Conservation (phyloP, 305 asterid species). For the Plantago lanceolata region DNA sequence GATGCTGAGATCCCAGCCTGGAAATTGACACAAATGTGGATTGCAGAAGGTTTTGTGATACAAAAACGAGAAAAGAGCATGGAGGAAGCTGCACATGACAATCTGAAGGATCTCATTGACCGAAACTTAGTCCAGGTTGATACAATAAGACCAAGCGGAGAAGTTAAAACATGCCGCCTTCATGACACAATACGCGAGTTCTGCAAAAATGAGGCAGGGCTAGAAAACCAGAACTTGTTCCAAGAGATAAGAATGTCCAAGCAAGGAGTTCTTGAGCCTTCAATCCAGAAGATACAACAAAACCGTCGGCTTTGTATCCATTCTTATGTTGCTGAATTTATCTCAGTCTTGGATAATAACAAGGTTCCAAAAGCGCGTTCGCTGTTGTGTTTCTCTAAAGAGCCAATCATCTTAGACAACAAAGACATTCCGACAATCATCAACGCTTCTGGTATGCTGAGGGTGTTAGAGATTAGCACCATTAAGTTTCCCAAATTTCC, state of each 20-base stretch:
- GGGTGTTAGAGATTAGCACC: not conserved
- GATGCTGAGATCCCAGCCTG: not conserved
- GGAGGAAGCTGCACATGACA: conserved; percentile 29
- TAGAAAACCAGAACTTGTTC: not conserved
- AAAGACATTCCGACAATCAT: not conserved
- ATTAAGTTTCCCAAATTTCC: not conserved
- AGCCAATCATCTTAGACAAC: not conserved
- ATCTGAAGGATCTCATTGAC: conserved; percentile 27
- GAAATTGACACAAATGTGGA: not conserved
- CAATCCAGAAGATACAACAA: not conserved
- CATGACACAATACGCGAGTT: not conserved
- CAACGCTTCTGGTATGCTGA: not conserved
- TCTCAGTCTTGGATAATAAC: not conserved
- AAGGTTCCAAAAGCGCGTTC: not conserved
- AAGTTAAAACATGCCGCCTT: conserved; percentile 7
- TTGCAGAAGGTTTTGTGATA: not conserved
- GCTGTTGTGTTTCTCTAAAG: not conserved
- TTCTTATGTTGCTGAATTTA: not conserved
- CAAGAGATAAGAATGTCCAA: not conserved
- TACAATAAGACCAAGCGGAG: not conserved
- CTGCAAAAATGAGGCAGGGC: not conserved
- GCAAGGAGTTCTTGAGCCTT: not conserved
- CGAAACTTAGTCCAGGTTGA: conserved; percentile 27
- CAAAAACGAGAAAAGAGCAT: conserved; percentile 5
- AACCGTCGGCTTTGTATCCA: not conserved